phyloP scores from a whole-genome alignment of 2,329 filamentous ascomycete species.

The Coniochaeta sp. region DNA sequence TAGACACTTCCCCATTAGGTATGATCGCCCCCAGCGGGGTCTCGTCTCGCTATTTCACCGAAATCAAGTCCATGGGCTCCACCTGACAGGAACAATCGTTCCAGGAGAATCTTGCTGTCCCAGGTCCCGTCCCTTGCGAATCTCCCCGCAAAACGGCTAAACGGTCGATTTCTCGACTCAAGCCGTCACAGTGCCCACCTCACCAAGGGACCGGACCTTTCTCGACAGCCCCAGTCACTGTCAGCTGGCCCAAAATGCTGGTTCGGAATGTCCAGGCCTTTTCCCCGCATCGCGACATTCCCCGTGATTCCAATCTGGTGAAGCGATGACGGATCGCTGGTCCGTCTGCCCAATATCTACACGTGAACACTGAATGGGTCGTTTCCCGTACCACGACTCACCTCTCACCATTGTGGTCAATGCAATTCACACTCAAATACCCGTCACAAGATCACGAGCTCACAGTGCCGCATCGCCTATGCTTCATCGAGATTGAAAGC shows the following conservation, averaged over 20 bases:
- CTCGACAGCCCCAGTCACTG: no score
- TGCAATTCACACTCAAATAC: background rate
- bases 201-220: no score
- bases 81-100: background rate
- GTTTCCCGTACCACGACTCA: background rate
- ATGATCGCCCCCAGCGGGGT: background rate
- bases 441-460: background rate
- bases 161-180: background rate
- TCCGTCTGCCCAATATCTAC: slow-evolving; percentile 3
- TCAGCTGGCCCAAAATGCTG: background rate
- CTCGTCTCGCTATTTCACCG: background rate
- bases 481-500: background rate
- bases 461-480: background rate
- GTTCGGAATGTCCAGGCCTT: slow-evolving; percentile 12
- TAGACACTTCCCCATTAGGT: background rate
- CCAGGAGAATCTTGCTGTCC: no score
- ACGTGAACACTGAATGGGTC: background rate
- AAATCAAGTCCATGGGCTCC: background rate
- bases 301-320: slow-evolving; percentile 3
- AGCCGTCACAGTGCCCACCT: background rate
- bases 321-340: slow-evolving; percentile 4
- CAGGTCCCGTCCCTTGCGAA: background rate
- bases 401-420: background rate
- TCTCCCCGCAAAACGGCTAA: background rate
- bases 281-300: slow-evolving; percentile 18